Conservation (phyloP, 2,329 filamentous ascomycete genomes). For the Sporothrix pseudoabietina region DNA sequence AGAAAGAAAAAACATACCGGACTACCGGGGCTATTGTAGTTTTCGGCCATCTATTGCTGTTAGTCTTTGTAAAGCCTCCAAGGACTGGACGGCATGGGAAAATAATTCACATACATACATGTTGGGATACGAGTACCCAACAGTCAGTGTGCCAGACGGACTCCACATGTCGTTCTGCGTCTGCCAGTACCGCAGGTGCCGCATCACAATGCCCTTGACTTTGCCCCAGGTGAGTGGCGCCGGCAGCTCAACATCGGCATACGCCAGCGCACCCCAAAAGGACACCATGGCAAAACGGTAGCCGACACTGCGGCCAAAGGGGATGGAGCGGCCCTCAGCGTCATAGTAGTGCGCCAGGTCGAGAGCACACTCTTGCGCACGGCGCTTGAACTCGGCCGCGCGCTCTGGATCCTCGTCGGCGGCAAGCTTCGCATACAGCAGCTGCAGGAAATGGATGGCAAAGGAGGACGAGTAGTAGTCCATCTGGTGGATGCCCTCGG, state of each 20-base stretch:
- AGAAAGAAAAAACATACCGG: slow-evolving; percentile 46
- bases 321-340: slow-evolving; percentile 69
- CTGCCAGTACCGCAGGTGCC: slow-evolving; percentile 79
- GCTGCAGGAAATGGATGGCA: slow-evolving; percentile 77
- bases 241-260: slow-evolving; percentile 73
- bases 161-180: slow-evolving; percentile 74
- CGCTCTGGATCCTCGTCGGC: slow-evolving; percentile 66
- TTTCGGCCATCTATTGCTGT: slow-evolving; percentile 66
- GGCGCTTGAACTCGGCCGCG: slow-evolving; percentile 68
- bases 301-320: slow-evolving; percentile 75
- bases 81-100: background rate
- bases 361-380: slow-evolving; percentile 66
- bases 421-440: slow-evolving; percentile 73
- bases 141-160: slow-evolving; percentile 70
- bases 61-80: background rate
- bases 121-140: slow-evolving; percentile 78
- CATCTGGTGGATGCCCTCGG: slow-evolving; percentile 78
- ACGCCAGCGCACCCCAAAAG: slow-evolving; percentile 78
- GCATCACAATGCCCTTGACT: slow-evolving; percentile 73
- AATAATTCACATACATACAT: slow-evolving; percentile 58
- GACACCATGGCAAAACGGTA: slow-evolving; percentile 86
- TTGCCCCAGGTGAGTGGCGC: slow-evolving; percentile 75
- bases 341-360: slow-evolving; percentile 79
- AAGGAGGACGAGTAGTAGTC: slow-evolving; percentile 84
- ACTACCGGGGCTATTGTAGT: slow-evolving; percentile 77